Evolutionary conservation across 352 stramenopile genomes (phyloP).

Genomic region (Plasmopara viticola): DNA sequence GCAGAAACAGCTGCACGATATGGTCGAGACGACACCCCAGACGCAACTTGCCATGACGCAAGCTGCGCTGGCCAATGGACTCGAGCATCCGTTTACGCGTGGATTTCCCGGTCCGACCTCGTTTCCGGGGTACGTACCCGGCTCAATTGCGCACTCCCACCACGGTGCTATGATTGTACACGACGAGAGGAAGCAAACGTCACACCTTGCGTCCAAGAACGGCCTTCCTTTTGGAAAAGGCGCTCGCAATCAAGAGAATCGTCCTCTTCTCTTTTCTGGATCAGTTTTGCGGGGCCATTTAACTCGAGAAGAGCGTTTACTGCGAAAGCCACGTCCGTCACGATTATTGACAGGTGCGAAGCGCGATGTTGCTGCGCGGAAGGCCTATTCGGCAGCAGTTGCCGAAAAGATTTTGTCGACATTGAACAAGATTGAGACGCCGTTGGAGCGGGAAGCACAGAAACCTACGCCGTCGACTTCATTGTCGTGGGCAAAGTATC

Average conservation of each 20-base stretch:
- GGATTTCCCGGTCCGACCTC: constrained; percentile 24
- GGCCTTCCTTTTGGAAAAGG: constrained; percentile 39
- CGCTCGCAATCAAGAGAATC: constrained; percentile 32
- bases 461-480: constrained; percentile 75
- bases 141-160: constrained; percentile 27
- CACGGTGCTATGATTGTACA: constrained; percentile 18
- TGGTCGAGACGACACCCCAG: constrained; percentile 61
- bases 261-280: constrained; percentile 34
- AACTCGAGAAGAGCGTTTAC: constrained; percentile 45
- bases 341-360: constrained; percentile 67
- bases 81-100: constrained; percentile 28
- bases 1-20: constrained; percentile 49
- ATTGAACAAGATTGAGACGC: constrained; percentile 77
- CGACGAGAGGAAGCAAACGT: constrained; percentile 14
- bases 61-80: constrained; percentile 37
- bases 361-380: constrained; percentile 45
- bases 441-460: constrained; percentile 58
- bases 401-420: constrained; percentile 76
- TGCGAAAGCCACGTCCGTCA: constrained; percentile 56
- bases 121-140: constrained; percentile 32
- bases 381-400: constrained; percentile 67
- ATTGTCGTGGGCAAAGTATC: constrained; percentile 81
- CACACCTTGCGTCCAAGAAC: constrained; percentile 16
- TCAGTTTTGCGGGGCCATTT: constrained; percentile 27
- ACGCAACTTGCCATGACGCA: constrained; percentile 52